Base-by-base conservation (phyloP, 805 yeast species). In the Starmerella etchellsii region DNA sequence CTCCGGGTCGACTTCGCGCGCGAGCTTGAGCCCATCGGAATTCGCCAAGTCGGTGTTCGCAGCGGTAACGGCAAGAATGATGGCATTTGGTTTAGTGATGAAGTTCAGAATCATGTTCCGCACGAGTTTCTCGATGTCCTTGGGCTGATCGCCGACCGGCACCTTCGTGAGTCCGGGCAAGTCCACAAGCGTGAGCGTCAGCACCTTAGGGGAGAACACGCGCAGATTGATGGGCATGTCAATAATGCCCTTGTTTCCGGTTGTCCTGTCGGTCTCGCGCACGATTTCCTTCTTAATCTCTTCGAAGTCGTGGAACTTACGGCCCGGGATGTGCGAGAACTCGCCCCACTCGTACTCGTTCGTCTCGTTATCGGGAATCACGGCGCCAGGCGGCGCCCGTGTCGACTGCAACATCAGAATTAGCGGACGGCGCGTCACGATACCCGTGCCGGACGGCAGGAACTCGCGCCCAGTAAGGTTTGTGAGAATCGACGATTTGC, bases 101-200 rank as follows among this genome's bases (percentile, higher is more conserved):
- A 81, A 91, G 62, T 85, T 85, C 71, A 91, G 70, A 39, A 91
- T 71, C 83, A 91, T 79, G 51, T 84, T 94, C 60, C 83, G 79
- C 55, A 91, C 91, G 61, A 83, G 95, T 50, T 72, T 76, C 66
- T 91, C 98, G 50, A 91, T 91, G 60, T 91, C 98, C 57, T 81
- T 81, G 42, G 98, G 98, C 64, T 91, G 98, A 62, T 91, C 98
- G 41, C 98, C 98, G 36, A 91, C 96, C 7, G 98, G 98, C 29
- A 91, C 97, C 60, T 91, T 91, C 21, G 98, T 91, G 55, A 91
- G 73, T 49, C 98, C 98, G 4, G 98, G 98, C 55, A 91, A 70
- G 65, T 91, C 98, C 28, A 91, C 97, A 54, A 91, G 72, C 10
- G 98, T 91, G 61, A 88, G 72, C 22, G 95, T 91, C 51, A 88